A percentile compares a stretch with the other conserved stretches of the same genome.
These are phyloP conservation scores for Neonectria magnoliae DNA, from an alignment of 2,329 filamentous ascomycete genomes.

Conservation along the genomic window DNA sequence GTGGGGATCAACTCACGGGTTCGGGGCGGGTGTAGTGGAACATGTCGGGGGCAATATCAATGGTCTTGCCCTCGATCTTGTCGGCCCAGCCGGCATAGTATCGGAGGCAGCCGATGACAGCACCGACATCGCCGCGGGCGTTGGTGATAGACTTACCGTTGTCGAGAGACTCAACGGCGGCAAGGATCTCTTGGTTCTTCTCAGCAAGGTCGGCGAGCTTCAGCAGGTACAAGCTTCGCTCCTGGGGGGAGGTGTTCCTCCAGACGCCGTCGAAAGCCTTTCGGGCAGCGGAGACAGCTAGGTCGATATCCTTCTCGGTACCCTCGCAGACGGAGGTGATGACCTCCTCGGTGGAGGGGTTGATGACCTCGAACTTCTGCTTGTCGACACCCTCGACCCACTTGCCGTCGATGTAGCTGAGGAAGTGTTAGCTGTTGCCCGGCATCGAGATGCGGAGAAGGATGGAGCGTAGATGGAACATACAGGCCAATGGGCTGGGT, in stretches of 20 bases:
- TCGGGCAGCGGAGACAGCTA: conserved; percentile 86
- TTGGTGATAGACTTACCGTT: conserved; percentile 84
- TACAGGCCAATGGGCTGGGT: conserved; percentile 71
- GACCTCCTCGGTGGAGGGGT: conserved; percentile 85
- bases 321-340: conserved; percentile 86
- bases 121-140: conserved; percentile 78
- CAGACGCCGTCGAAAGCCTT: conserved; percentile 83
- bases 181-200: conserved; percentile 79
- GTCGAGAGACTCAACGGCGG: conserved; percentile 86
- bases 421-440: neutral
- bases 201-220: conserved; percentile 86
- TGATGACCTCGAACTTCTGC: conserved; percentile 92
- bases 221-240: conserved; percentile 74
- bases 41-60: conserved; percentile 80
- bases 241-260: conserved; percentile 73
- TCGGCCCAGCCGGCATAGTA: conserved; percentile 86
- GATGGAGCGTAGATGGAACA: conserved; percentile 42
- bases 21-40: conserved; percentile 85
- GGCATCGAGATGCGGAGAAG: neutral
- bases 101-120: conserved; percentile 76
- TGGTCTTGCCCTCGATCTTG: conserved; percentile 89
- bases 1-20: conserved; percentile 61
- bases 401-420: conserved; percentile 91
- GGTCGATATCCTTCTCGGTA: conserved; percentile 84
- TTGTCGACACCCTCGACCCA: conserved; percentile 83